Conservation (phyloP, 164 flowering plant genomes). For the Aristolochia californica region DNA sequence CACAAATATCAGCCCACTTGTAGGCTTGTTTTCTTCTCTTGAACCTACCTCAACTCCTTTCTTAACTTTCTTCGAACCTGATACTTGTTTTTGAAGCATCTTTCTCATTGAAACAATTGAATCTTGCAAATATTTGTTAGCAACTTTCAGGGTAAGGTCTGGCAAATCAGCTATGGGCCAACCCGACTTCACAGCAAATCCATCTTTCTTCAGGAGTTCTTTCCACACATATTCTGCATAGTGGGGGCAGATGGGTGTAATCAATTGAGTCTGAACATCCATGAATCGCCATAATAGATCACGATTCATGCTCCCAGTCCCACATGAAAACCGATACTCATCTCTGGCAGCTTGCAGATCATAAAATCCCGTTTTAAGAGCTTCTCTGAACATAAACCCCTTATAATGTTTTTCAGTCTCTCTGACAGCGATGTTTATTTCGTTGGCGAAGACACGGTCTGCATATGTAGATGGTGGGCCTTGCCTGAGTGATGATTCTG, state of each 20-base stretch:
- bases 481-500: too few relatives aligned
- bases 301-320: constrained; percentile 59
- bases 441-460: too few relatives aligned
- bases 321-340: constrained; percentile 82
- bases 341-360: constrained; percentile 91
- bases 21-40: constrained; percentile 26
- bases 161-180: constrained; percentile 62
- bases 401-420: constrained; percentile 48
- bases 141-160: constrained; percentile 55
- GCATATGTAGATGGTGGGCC: too few relatives aligned
- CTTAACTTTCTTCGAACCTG: constrained; percentile 61
- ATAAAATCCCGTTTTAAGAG: constrained; percentile 79
- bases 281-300: constrained; percentile 62
- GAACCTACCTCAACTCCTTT: constrained; percentile 32
- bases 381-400: constrained; percentile 75
- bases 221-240: constrained; percentile 80
- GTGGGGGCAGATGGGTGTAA: constrained; percentile 87
- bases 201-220: constrained; percentile 60
- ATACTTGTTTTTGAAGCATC: constrained; percentile 59
- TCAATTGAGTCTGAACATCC: constrained; percentile 86
- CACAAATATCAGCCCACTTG: constrained; percentile 57
- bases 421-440: constrained; percentile 63
- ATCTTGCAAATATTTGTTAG: constrained; percentile 79
- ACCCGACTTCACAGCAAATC: constrained; percentile 67
- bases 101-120: constrained; percentile 63